These are phyloP conservation scores for Cyphellophora europaea DNA, from an alignment of 2,329 filamentous ascomycete species.

Conservation along the genomic window DNA sequence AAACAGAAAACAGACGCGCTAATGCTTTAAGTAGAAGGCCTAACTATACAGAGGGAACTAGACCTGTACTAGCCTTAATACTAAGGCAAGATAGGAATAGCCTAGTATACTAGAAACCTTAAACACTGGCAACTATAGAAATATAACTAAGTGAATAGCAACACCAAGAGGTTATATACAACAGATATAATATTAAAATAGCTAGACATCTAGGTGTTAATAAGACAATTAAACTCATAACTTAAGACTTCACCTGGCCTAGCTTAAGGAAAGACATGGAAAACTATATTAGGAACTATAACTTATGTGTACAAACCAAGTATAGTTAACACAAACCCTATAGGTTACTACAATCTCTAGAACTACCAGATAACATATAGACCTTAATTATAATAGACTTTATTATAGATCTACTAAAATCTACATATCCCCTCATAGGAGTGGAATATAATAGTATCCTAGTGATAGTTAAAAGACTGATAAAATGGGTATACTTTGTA, in stretches of 20 bases:
- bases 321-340: conserved; percentile 4
- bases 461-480: conserved; percentile 5
- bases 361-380: neutral
- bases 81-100: conserved; percentile 1
- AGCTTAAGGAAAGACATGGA: conserved; percentile 3
- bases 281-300: conserved; percentile 5
- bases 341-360: conserved; percentile 1
- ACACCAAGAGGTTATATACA: conserved; percentile 1
- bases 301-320: conserved; percentile 6
- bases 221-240: conserved; percentile 3
- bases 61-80: neutral
- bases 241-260: conserved; percentile 3
- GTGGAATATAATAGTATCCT: conserved; percentile 6
- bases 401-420: conserved; percentile 3
- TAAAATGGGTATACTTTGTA: conserved; percentile 5
- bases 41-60: conserved; percentile 7
- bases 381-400: conserved; percentile 7
- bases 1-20: conserved; percentile 4
- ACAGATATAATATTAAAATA: conserved; percentile 1
- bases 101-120: conserved; percentile 1
- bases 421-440: neutral
- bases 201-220: conserved; percentile 3
- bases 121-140: neutral
- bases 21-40: conserved; percentile 9
- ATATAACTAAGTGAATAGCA: neutral